These are phyloP conservation scores for Penicillium sp. DNA, from an alignment of 2,329 filamentous ascomycete species.

Conservation along the genomic window DNA sequence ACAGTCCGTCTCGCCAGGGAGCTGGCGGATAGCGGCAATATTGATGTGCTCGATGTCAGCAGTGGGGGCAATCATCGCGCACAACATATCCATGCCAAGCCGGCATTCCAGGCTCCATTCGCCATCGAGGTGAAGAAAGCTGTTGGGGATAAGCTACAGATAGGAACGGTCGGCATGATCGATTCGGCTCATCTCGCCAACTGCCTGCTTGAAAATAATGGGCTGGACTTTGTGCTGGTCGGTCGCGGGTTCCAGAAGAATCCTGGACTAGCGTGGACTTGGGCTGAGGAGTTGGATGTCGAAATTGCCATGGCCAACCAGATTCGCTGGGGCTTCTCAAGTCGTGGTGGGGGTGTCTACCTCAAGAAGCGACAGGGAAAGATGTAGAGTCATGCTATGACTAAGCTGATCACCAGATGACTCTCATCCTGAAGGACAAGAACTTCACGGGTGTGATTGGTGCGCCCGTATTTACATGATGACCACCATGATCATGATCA, in stretches of 20 bases:
- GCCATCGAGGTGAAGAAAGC: slow-evolving; percentile 73
- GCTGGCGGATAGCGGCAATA: slow-evolving; percentile 68
- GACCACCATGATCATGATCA: neutral
- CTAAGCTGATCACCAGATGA: too few relatives aligned
- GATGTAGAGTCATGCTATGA: slow-evolving; percentile 13
- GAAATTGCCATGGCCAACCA: slow-evolving; percentile 74
- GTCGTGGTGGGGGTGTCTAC: slow-evolving; percentile 23
- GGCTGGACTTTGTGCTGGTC: slow-evolving; percentile 71
- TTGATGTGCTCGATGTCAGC: slow-evolving; percentile 84
- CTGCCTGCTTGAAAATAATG: slow-evolving; percentile 57
- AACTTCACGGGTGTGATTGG: too few relatives aligned
- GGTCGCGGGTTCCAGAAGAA: slow-evolving; percentile 82
- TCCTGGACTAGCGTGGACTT: slow-evolving; percentile 74
- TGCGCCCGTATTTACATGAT: neutral
- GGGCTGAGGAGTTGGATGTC: slow-evolving; percentile 73
- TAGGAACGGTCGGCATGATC: slow-evolving; percentile 77
- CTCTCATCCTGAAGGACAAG: too few relatives aligned
- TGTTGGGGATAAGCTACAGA: slow-evolving; percentile 71
- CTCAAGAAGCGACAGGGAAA: slow-evolving; percentile 22
- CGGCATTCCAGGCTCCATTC: slow-evolving; percentile 75
- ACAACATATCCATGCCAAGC: slow-evolving; percentile 52
- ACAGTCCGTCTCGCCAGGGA: slow-evolving; percentile 66
- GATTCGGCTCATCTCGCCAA: slow-evolving; percentile 70
- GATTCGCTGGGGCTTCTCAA: slow-evolving; percentile 62
- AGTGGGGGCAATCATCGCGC: slow-evolving; percentile 70